Evolutionary conservation across 2,329 filamentous ascomycete species (phyloP).

Genomic region (Phaeoacremonium minimum): DNA sequence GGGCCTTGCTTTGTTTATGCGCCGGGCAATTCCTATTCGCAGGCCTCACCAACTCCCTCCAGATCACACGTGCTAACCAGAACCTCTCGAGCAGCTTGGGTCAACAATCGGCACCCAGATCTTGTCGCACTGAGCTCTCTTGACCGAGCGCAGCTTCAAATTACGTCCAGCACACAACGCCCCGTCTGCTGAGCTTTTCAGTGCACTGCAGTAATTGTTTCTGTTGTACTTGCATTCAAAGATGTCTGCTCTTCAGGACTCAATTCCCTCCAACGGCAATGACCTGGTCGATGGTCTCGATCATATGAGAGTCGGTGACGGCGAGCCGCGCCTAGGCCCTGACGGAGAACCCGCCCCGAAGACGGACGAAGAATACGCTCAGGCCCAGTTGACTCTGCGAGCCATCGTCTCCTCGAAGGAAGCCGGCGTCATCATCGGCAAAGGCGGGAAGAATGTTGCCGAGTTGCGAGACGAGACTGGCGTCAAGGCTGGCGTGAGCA

Average conservation of each 20-base stretch:
- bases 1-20: too few relatives aligned
- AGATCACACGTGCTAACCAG: not conserved
- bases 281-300: slow-evolving; percentile 59
- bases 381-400: slow-evolving; percentile 86
- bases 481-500: slow-evolving; percentile 96
- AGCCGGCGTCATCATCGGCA: slow-evolving; percentile 97
- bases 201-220: slow-evolving; percentile 1
- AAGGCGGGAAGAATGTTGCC: slow-evolving; percentile 96
- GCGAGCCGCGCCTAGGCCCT: slow-evolving; percentile 55
- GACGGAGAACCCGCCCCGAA: slow-evolving; percentile 79
- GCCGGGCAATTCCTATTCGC: too few relatives aligned
- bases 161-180: slow-evolving; percentile 11
- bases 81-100: not conserved
- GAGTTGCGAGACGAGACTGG: slow-evolving; percentile 96
- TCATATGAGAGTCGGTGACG: slow-evolving; percentile 62
- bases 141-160: not conserved
- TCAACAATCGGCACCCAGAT: not conserved
- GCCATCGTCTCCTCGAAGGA: slow-evolving; percentile 99
- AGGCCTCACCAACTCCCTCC: slow-evolving; percentile 1
- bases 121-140: not conserved
- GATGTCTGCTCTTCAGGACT: slow-evolving; percentile 63
- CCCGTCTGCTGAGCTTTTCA: slow-evolving; percentile 10
- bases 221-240: slow-evolving; percentile 12
- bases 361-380: slow-evolving; percentile 95
- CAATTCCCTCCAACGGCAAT: slow-evolving; percentile 52